Evolutionary conservation across 257 asterid species (phyloP).

Genomic region (Fraxinus americana): DNA sequence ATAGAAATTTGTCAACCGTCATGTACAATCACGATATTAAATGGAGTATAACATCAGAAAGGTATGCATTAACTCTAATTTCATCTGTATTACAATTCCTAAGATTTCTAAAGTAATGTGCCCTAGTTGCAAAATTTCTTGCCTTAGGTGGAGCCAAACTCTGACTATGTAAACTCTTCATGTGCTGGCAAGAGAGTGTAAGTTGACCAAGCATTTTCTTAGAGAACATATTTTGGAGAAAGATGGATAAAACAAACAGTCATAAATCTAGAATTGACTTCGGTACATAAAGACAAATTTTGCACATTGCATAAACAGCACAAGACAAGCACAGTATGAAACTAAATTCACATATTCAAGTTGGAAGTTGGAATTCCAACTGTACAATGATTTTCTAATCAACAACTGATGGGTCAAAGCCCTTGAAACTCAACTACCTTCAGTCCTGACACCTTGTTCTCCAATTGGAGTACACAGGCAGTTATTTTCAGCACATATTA

Average conservation of each 20-base stretch:
- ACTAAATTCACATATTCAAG: conserved; percentile 30
- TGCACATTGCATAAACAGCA: conserved; percentile 22
- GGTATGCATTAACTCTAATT: neutral
- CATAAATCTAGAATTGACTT: neutral
- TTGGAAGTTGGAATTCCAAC: conserved; percentile 46
- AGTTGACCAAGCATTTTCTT: conserved; percentile 31
- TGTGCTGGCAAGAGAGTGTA: conserved; percentile 23
- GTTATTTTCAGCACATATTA: conserved; percentile 21
- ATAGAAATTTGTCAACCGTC: too few species aligned
- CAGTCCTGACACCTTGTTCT: conserved; percentile 20
- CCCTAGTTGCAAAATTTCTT: too few species aligned
- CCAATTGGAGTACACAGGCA: conserved; percentile 31
- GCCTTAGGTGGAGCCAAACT: neutral
- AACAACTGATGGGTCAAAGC: conserved; percentile 21
- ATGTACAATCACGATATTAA: too few species aligned
- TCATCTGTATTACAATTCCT: too few species aligned
- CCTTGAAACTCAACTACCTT: conserved; percentile 29
- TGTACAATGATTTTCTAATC: conserved; percentile 21
- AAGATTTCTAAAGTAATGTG: too few species aligned
- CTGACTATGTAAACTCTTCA: conserved; percentile 15
- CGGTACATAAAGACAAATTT: conserved; percentile 5
- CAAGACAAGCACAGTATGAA: conserved; percentile 17
- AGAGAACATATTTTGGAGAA: neutral
- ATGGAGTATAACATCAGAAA: too few species aligned
- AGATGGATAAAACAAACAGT: neutral